Base-by-base conservation (phyloP, 768 basidiomycete genomes). In the Ephemerocybe angulata region DNA sequence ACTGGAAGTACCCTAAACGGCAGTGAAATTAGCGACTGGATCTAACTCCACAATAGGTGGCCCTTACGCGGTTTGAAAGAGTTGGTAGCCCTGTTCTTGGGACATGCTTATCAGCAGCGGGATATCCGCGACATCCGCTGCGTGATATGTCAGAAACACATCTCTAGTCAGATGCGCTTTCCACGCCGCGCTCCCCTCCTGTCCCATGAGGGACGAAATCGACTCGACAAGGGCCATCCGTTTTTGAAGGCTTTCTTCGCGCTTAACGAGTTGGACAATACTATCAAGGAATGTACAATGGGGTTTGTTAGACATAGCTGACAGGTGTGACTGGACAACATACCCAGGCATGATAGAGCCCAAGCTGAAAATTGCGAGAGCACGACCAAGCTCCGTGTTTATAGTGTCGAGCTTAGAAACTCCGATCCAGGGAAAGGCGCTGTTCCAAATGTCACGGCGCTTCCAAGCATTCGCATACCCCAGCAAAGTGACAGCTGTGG, bases 1-100 rank as follows among this genome's bases (percentile, higher is more conserved):
- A 63, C 62, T 1, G 67, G 65, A 17, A 69, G 50, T n/a, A 68
- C 56, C 6, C 70, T 65, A 30, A 25, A 47, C 28, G 22, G 30
- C 21, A 4, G 8, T 15, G 5, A 27, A 27, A 47, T 40, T 21
- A 28, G 11, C 49, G 29, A 38, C 15, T 17, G 15, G n/a, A 6
- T 8, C 7, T 41, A 41, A 19, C 17, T n/a, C n/a, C n/a, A n/a
- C n/a, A n/a, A n/a, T n/a, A n/a, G n/a, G n/a, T n/a, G n/a, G n/a
- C n/a, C n/a, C n/a, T n/a, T n/a, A n/a, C n/a, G n/a, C n/a, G n/a
- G n/a, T n/a, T n/a, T n/a, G n/a, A n/a, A n/a, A n/a, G n/a, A n/a
- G n/a, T n/a, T n/a, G n/a, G n/a, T n/a, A n/a, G n/a, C n/a, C n/a
- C n/a, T n/a, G n/a, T n/a, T n/a, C n/a, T n/a, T n/a, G n/a, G n/a